A percentile compares a stretch with the other conserved stretches of the same genome.
phyloP scores from a whole-genome alignment of 306 rosid species.

The Medicago truncatula region MtrunA17r5.0-ANR NC_053048.1:25472501-25473000 shows the following conservation, averaged over 20 bases:
- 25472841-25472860: too few species aligned
- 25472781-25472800: slow-evolving; percentile 1
- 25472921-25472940: too few species aligned
- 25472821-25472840: background rate
- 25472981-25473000: too few species aligned
- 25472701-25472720: slow-evolving; percentile 71
- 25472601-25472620: slow-evolving; percentile 75
- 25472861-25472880: too few species aligned
- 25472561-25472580: slow-evolving; percentile 53
- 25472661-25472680: slow-evolving; percentile 46
- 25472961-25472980: too few species aligned
- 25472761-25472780: background rate
- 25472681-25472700: slow-evolving; percentile 51
- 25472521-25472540: slow-evolving; percentile 47
- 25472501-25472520: too few species aligned
- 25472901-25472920: too few species aligned
- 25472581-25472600: slow-evolving; percentile 52
- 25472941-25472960: too few species aligned
- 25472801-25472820: background rate
- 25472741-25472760: slow-evolving; percentile 54
- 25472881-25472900: too few species aligned
- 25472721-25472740: slow-evolving; percentile 68
- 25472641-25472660: slow-evolving; percentile 60
- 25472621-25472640: slow-evolving; percentile 71
- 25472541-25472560: slow-evolving; percentile 52